Percentiles rank a stretch among this genome's conserved stretches.
These are phyloP conservation scores for Chaetomiaceae sp. DNA, from an alignment of 2,329 filamentous ascomycete species.

Conservation along the genomic window DNA sequence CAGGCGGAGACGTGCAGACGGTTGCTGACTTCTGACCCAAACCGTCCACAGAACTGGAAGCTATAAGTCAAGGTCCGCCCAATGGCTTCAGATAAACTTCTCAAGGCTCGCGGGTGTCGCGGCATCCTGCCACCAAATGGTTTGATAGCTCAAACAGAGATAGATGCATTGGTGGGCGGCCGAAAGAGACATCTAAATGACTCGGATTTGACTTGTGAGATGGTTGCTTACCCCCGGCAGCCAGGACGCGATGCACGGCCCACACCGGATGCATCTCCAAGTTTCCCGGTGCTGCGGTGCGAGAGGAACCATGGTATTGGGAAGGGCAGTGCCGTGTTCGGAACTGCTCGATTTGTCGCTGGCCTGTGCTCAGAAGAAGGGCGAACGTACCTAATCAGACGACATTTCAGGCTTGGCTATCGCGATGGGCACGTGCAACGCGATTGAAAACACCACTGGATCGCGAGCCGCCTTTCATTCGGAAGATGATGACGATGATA, in stretches of 20 bases:
- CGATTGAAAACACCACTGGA: neutral
- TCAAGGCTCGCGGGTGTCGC: too few relatives aligned
- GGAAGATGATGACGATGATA: neutral
- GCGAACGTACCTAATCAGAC: neutral
- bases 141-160: too few relatives aligned
- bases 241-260: slow-evolving; percentile 3
- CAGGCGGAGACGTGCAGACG: too few relatives aligned
- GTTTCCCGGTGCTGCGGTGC: slow-evolving; percentile 3
- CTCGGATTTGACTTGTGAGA: neutral
- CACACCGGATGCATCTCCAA: slow-evolving; percentile 11
- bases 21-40: too few relatives aligned
- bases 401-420: neutral
- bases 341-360: slow-evolving; percentile 7
- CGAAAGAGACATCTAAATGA: too few relatives aligned
- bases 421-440: neutral
- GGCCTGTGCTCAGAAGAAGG: slow-evolving; percentile 3
- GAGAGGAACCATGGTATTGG: slow-evolving; percentile 20
- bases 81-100: too few relatives aligned
- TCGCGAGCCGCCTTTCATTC: neutral
- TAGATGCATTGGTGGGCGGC: too few relatives aligned
- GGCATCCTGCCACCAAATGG: too few relatives aligned
- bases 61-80: too few relatives aligned
- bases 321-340: slow-evolving; percentile 11
- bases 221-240: slow-evolving; percentile 2
- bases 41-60: too few relatives aligned